Conservation (phyloP, 2,329 filamentous ascomycete genomes). For the Lachnellula suecica region DNA sequence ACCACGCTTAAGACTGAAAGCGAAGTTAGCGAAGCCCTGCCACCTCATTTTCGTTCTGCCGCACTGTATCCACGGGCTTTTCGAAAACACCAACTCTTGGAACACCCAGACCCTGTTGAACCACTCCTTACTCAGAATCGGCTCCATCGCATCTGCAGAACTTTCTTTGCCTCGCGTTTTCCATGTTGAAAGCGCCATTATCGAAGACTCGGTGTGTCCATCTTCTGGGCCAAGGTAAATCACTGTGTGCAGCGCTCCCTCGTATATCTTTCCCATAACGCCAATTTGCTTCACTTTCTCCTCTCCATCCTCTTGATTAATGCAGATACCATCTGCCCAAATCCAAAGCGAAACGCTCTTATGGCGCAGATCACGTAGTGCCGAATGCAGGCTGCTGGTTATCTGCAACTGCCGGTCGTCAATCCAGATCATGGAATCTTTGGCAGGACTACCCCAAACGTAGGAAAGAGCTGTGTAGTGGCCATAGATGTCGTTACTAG, state of each 20-base stretch:
- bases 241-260: constrained; percentile 1
- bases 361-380: constrained; percentile 11
- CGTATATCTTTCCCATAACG: constrained; percentile 3
- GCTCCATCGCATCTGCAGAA: background rate
- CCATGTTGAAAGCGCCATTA: background rate
- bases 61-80: constrained; percentile 9
- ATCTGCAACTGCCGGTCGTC: constrained; percentile 7
- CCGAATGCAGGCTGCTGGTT: constrained; percentile 9
- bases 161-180: background rate
- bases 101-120: constrained; percentile 11
- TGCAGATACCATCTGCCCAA: constrained; percentile 18
- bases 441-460: constrained; percentile 14
- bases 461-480: constrained; percentile 14
- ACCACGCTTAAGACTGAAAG: background rate
- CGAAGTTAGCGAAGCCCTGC: background rate
- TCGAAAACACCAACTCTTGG: constrained; percentile 10
- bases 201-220: too few species aligned
- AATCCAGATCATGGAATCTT: constrained; percentile 1
- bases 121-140: constrained; percentile 1
- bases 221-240: constrained; percentile 1
- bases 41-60: constrained; percentile 1
- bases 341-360: background rate
- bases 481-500: constrained; percentile 7
- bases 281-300: constrained; percentile 2
- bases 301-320: constrained; percentile 12